phyloP scores from a whole-genome alignment of 1,284 basidiomycete genomes.

The Bondarzewia mesenterica region DNA sequence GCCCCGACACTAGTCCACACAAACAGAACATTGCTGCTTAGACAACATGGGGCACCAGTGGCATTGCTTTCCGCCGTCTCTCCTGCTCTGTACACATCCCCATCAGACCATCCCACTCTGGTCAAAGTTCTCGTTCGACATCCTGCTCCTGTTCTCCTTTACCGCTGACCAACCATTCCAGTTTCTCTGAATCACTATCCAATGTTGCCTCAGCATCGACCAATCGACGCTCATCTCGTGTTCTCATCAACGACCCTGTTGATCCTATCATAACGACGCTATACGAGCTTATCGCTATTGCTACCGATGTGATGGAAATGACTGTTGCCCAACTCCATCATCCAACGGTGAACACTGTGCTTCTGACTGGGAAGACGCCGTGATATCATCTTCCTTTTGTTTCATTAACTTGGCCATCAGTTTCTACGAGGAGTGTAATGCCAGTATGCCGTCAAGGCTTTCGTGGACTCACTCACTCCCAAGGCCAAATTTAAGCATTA shows the following conservation, averaged over 20 bases:
- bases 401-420: too few species aligned
- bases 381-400: too few species aligned
- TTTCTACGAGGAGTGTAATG: too few species aligned
- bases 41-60: too few species aligned
- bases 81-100: too few species aligned
- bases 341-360: conserved; percentile 74
- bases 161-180: conserved; percentile 55
- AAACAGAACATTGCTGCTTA: too few species aligned
- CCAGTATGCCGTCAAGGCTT: too few species aligned
- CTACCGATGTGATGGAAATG: conserved; percentile 93
- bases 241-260: conserved; percentile 69
- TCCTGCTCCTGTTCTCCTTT: conserved; percentile 94
- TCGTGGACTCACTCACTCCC: too few species aligned
- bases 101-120: conserved; percentile 57
- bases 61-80: too few species aligned
- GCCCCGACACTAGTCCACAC: too few species aligned
- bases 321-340: conserved; percentile 80
- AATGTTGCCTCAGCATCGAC: conserved; percentile 27
- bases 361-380: too few species aligned
- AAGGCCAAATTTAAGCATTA: too few species aligned
- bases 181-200: conserved; percentile 50
- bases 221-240: conserved; percentile 65
- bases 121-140: conserved; percentile 87
- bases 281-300: conserved; percentile 89
- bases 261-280: conserved; percentile 86